phyloP scores from a whole-genome alignment of 805 yeast genomes.

The Phaffomyces opuntiae region DNA sequence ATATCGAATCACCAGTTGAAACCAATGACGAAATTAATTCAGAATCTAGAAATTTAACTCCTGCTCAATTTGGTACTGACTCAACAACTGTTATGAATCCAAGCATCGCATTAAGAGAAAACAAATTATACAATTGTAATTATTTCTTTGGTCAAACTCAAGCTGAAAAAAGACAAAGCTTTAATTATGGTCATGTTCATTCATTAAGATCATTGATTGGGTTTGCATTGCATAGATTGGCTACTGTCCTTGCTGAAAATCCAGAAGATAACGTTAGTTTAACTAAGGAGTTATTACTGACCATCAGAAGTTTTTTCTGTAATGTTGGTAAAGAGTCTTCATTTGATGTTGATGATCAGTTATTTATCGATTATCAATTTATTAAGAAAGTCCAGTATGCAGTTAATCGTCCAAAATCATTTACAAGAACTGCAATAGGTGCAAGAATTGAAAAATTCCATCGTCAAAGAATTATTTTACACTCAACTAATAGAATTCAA shows the following conservation, averaged over 20 bases:
- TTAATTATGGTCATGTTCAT: constrained; percentile 49
- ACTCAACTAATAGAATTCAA: constrained; percentile 67
- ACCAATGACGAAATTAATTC: constrained; percentile 31
- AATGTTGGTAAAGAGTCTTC: constrained; percentile 73
- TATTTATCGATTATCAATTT: constrained; percentile 47
- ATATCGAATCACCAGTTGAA: constrained; percentile 5
- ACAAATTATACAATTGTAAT: constrained; percentile 55
- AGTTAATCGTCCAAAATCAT: constrained; percentile 57
- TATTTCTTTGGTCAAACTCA: constrained; percentile 56
- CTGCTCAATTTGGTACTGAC: constrained; percentile 24
- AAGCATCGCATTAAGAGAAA: constrained; percentile 48
- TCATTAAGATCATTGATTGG: constrained; percentile 55
- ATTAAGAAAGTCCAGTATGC: constrained; percentile 55
- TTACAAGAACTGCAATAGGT: constrained; percentile 73
- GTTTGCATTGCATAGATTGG: constrained; percentile 51
- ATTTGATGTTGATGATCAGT: constrained; percentile 46
- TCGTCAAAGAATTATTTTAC: constrained; percentile 62
- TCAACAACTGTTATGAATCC: constrained; percentile 45
- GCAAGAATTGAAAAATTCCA: constrained; percentile 70
- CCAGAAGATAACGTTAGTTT: constrained; percentile 59
- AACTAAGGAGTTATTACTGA: constrained; percentile 54
- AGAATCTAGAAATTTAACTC: constrained; percentile 27
- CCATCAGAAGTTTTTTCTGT: constrained; percentile 68
- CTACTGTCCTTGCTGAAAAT: constrained; percentile 36
- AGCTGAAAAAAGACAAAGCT: constrained; percentile 34